Evolutionary conservation across 495 filamentous ascomycete genomes (phyloP).

Genomic region (Cryomyces minteri): DNA sequence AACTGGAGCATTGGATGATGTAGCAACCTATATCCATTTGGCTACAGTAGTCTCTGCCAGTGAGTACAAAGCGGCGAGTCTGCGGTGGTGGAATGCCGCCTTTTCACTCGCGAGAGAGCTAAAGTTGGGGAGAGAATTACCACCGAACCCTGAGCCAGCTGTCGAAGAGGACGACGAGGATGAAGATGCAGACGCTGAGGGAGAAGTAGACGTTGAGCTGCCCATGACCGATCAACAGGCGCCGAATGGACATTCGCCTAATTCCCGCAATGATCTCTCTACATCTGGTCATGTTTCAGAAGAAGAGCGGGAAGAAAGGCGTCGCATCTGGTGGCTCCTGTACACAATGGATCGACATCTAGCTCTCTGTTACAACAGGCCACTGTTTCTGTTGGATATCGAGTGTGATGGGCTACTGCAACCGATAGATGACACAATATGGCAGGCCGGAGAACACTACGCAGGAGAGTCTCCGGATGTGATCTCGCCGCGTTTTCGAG

Average conservation of each 20-base stretch:
- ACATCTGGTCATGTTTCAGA: slow-evolving; percentile 36
- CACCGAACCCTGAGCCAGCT: slow-evolving; percentile 27
- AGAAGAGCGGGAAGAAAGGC: slow-evolving; percentile 72
- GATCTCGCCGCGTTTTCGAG: slow-evolving; percentile 28
- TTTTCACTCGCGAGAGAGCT: slow-evolving; percentile 84
- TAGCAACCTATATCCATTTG: slow-evolving; percentile 82
- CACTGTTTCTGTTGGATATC: slow-evolving; percentile 59
- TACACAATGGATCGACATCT: slow-evolving; percentile 75
- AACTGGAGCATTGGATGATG: slow-evolving; percentile 68
- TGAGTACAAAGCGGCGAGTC: slow-evolving; percentile 83
- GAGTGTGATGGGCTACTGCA: slow-evolving; percentile 72
- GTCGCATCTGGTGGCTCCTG: slow-evolving; percentile 83
- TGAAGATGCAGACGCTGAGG: slow-evolving; percentile 17
- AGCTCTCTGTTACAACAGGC: slow-evolving; percentile 75
- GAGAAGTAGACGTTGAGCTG: slow-evolving; percentile 17
- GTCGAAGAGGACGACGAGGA: slow-evolving; percentile 14
- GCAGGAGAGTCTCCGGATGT: slow-evolving; percentile 26
- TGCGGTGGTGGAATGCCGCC: slow-evolving; percentile 91
- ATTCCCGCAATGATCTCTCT: slow-evolving; percentile 18
- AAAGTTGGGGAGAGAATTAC: slow-evolving; percentile 73
- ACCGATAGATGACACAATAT: slow-evolving; percentile 77
- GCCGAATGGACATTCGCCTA: slow-evolving; percentile 16
- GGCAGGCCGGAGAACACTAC: slow-evolving; percentile 77
- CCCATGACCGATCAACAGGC: slow-evolving; percentile 11
- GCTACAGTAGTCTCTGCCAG: slow-evolving; percentile 89